phyloP scores from a whole-genome alignment of 768 basidiomycete species.

The Suillus sp. region DNA sequence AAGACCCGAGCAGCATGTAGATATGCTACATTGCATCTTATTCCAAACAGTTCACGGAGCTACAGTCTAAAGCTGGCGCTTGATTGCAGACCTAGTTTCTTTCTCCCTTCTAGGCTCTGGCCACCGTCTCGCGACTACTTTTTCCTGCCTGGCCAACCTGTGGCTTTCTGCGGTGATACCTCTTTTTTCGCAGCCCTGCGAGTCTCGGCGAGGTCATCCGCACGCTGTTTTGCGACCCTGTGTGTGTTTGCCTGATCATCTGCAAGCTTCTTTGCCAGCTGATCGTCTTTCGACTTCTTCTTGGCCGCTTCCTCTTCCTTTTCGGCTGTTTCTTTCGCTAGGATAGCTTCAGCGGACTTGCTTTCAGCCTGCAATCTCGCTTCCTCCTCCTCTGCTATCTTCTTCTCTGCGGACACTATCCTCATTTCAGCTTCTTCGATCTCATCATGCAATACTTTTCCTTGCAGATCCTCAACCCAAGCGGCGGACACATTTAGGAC shows the following conservation, averaged over 20 bases:
- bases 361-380: not conserved
- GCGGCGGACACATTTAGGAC: not conserved
- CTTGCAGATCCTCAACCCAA: not conserved
- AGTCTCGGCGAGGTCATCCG: too few species aligned
- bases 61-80: too few species aligned
- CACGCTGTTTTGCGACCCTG: not conserved
- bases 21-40: too few species aligned
- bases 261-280: not conserved
- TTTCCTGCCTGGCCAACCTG: too few species aligned
- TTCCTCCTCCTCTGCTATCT: not conserved
- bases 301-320: not conserved
- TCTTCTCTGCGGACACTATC: not conserved
- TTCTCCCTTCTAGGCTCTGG: too few species aligned
- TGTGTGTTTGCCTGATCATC: not conserved
- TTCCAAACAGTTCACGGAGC: too few species aligned
- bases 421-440: not conserved
- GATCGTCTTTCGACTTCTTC: not conserved
- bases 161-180: too few species aligned
- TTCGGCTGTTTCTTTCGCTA: not conserved
- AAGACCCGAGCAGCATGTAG: too few species aligned
- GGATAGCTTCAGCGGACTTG: not conserved
- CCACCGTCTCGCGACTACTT: too few species aligned
- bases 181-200: too few species aligned
- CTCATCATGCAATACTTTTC: not conserved
- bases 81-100: too few species aligned